These are phyloP conservation scores for Cokeromyces recurvatus DNA, from an alignment of 371 early-diverging fungal species.

Conservation along the genomic window DNA sequence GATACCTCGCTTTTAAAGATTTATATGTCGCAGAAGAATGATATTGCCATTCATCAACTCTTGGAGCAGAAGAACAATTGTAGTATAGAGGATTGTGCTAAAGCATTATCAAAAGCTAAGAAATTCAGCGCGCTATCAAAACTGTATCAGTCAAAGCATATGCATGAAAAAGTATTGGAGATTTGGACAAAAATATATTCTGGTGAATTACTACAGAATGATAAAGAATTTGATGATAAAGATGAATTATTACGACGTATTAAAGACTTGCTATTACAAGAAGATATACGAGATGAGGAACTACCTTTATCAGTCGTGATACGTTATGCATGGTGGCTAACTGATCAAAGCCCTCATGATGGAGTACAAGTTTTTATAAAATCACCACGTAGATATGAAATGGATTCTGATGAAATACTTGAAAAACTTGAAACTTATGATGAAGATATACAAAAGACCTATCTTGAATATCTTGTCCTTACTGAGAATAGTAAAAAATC, in stretches of 20 bases:
- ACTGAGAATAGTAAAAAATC: constrained; percentile 42
- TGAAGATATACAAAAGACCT: constrained; percentile 36
- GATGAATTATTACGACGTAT: constrained; percentile 46
- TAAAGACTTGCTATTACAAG: constrained; percentile 37
- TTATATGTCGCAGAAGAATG: constrained; percentile 47
- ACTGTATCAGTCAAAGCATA: constrained; percentile 52
- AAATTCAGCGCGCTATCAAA: constrained; percentile 63
- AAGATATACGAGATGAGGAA: constrained; percentile 28
- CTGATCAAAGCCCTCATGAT: constrained; percentile 40
- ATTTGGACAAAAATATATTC: constrained; percentile 68
- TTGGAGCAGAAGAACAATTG: constrained; percentile 54
- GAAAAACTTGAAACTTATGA: constrained; percentile 36
- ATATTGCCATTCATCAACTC: constrained; percentile 32
- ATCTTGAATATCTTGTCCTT: constrained; percentile 57
- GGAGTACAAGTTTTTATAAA: constrained; percentile 48
- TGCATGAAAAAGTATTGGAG: constrained; percentile 52
- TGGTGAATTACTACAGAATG: too few species aligned
- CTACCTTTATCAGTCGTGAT: constrained; percentile 34
- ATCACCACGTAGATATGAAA: constrained; percentile 45
- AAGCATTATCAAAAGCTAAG: constrained; percentile 37
- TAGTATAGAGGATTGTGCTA: constrained; percentile 46
- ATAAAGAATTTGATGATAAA: too few species aligned
- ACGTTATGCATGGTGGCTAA: constrained; percentile 61
- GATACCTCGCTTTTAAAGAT: constrained; percentile 66
- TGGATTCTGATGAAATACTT: constrained; percentile 53